Evolutionary conservation across 768 basidiomycete species (phyloP).

Genomic region (Macrolepiota dolichaula): DNA sequence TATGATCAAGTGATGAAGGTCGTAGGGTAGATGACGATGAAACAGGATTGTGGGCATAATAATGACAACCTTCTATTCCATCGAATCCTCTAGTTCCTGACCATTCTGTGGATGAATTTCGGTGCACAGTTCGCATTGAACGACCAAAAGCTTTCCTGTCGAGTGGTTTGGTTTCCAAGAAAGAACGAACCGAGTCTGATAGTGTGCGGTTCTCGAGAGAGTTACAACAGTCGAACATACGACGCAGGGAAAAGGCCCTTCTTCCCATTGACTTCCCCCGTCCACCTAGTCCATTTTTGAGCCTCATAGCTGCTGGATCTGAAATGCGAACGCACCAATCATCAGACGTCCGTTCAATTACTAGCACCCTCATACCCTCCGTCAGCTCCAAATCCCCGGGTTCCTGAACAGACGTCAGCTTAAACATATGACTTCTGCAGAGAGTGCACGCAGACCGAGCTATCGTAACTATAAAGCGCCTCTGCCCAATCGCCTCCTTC

Average conservation of each 20-base stretch:
- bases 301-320: neutral
- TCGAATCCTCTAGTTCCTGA: neutral
- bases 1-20: too few species aligned
- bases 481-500: constrained; percentile 71
- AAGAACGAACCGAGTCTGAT: neutral
- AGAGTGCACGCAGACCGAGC: constrained; percentile 39
- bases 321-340: constrained; percentile 60
- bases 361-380: constrained; percentile 54
- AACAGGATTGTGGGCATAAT: neutral
- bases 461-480: constrained; percentile 71
- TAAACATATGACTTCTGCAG: neutral
- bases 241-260: constrained; percentile 66
- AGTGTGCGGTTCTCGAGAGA: neutral
- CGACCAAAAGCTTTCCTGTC: neutral
- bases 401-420: constrained; percentile 43
- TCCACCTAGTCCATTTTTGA: constrained; percentile 50
- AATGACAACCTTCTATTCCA: neutral
- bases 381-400: constrained; percentile 61
- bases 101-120: neutral
- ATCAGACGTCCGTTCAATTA: constrained; percentile 64
- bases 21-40: neutral
- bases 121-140: neutral
- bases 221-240: constrained; percentile 59
- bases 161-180: neutral
- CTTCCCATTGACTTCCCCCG: constrained; percentile 54